phyloP scores from a whole-genome alignment of 371 early-diverging fungal genomes.

The Coemansia sp. region DNA sequence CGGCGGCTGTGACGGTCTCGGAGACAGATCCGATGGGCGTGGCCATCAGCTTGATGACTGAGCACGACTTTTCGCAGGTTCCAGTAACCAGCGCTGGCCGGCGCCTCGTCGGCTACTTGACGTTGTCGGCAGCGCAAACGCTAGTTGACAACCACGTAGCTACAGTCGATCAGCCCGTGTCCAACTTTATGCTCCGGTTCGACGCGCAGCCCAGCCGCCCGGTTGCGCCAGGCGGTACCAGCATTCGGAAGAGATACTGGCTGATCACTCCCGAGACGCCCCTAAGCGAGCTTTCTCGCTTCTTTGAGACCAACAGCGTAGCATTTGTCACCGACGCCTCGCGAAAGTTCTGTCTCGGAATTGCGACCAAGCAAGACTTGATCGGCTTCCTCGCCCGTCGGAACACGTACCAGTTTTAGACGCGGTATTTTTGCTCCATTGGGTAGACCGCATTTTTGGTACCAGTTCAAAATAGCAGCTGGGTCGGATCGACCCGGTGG shows the following conservation, averaged over 20 bases:
- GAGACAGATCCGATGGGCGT: conserved; percentile 58
- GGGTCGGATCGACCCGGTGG: no score
- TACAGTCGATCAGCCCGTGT: conserved; percentile 55
- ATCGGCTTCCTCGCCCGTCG: conserved; percentile 60
- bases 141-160: conserved; percentile 59
- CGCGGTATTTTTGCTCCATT: no score
- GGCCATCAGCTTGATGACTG: conserved; percentile 77
- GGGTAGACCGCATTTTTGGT: not conserved
- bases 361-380: conserved; percentile 80
- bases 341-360: conserved; percentile 81
- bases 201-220: conserved; percentile 1
- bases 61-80: conserved; percentile 82
- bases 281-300: conserved; percentile 71
- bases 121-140: conserved; percentile 64
- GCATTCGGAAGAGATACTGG: conserved; percentile 54
- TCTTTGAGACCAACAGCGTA: conserved; percentile 74
- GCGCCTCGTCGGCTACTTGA: conserved; percentile 79
- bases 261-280: conserved; percentile 81
- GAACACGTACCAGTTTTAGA: conserved; percentile 10
- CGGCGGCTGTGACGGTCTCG: conserved; percentile 74
- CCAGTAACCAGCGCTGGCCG: conserved; percentile 72
- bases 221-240: not conserved
- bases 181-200: conserved; percentile 65
- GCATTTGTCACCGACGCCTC: conserved; percentile 79
- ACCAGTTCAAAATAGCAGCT: not conserved